Evolutionary conservation across 441 rosid genomes (phyloP), one percentile per base, ranked within the genome.

Genomic region (Pelargonium fulgidum): DNA sequence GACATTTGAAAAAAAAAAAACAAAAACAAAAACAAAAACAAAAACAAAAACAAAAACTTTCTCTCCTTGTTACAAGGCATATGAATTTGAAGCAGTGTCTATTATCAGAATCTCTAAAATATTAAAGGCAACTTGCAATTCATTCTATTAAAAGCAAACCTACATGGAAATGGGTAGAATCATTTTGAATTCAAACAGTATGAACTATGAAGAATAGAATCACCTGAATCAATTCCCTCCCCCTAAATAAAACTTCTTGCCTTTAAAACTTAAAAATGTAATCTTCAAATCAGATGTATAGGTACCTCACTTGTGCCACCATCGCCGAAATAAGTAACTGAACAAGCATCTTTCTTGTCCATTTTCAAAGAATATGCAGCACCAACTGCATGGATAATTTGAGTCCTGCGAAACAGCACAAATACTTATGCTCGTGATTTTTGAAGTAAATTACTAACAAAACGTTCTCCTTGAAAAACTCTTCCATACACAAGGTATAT

Each of bases 311-410:
- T 90, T 14, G 91, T 81, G 59, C 83, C 81, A 0, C 96, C 96
- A 69, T 90, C 93, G 14, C 96, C 96, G 0, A 80, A 65, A 66
- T 80, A 86, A 20, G 91, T 70, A 1, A 85, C 88, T 0, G 72
- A 89, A 67, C 96, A 90, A 0, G 89, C 90, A 19, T 85, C 81
- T 73, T 84, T 84, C 69, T 78, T 76, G 4, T 86, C 93, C 89
- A 86, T 88, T 65, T 90, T 90, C n/a, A 90, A 81, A 14, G 93
- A 78, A 68, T 90, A 86, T 0, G 90, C 96, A 70, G 81, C 79
- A n/a, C 96, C 93, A 10, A 81, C 91, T 11, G 96, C 91, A 79
- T 88, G 93, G 36, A 93, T 91, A 74, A 90, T 82, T 72, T 90
- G 96, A 26, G 92, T 90, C 13, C 93, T 88, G 89, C 3, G 71